Base-by-base conservation (phyloP, 1,139 yeast species). In the Kodamaea arcana region DNA sequence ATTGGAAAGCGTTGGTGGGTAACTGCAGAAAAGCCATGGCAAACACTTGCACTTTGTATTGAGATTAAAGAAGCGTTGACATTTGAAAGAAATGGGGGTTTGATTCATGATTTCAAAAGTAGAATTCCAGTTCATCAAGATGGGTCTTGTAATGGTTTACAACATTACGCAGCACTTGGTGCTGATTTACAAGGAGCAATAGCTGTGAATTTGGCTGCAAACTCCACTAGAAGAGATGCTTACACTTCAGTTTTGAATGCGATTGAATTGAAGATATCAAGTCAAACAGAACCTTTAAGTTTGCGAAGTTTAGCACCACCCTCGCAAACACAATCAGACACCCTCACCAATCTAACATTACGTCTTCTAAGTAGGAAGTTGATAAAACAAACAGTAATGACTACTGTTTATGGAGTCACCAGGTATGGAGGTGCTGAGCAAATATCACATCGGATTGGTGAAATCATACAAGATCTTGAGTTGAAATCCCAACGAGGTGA, bases 71-170 rank as follows among this genome's bases (percentile, higher is more conserved):
- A 42, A 4, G 53, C 66, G 1, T 41, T 53, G 29, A 31, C 47
- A 7, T 56, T 35, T 35, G 22, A 32, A 4, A 44, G 47, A 2
- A 31, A 38, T 1, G 53, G 55, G 3, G 50, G 48, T 2, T 32
- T 41, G 1, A 35, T 58, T 3, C 48, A 51, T 18, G 43, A 55
- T 1, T 69, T 50, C 37, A 34, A 36, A n/a, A 53, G 63, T 27
- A 50, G 72, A 20, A 51, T 67, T 11, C 70, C 74, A 1, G 54
- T 69, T 4, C 72, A 67, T 37, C 69, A 62, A 41, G 75, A 69
- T 44, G 75, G 75, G 1, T 63, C 74, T 0, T 69, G 75, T 40
- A 69, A 69, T 45, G 75, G 75, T 3, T 53, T 69, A 17, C 75
- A 69, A 44, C 75, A 69, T 44, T 69, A 68, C 47, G 70, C 75